Base-by-base conservation (phyloP, 1,284 basidiomycete genomes). In the Anthracocystis setariae region DNA sequence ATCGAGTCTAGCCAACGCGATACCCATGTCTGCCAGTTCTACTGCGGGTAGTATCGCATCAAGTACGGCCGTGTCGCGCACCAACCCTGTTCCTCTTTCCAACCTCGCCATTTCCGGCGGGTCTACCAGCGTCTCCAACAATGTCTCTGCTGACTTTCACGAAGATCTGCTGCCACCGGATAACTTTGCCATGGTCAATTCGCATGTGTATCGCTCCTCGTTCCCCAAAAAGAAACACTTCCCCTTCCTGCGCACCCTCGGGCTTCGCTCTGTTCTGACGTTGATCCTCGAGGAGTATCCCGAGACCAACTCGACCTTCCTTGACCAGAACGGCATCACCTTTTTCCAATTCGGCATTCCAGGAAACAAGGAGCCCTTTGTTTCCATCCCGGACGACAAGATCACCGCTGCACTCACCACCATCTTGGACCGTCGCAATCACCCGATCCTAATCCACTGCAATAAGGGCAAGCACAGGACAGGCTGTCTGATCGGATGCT, bases 381-480 rank as follows among this genome's bases (percentile, higher is more conserved):
- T 80, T 8, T 45, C 78, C 71, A 82, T 87, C 40, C 86, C 86
- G 3, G 85, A 86, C 45, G 85, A 87, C 64, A 86, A 86, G 54
- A 86, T 88, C 63, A 84, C 85, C 24, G 84, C 84, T 1, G 87
- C 87, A 0, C 83, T 88, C 23, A 81, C 83, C n/a, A 84, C 85
- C 3, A 85, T 87, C 20, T 77, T 87, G n/a, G 87, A 88, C 72
- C 73, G 74, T 35, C 80, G 86, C 4, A 88, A 88, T 70, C 86
- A 87, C 60, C 87, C 87, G 1, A 83, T 88, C 25, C 76, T 87
- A 32, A 86, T 88, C 18, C 87, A 88, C 71, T 88, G 87, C 81
- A 88, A 88, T 81, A 87, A 87, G 78, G 87, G 87, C 54, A 88
- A 87, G 83, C 87, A 88, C 62, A 84, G 87, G 1, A 88, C 87